Conservation (phyloP, 2,329 filamentous ascomycete species). For the Neonectria punicea region DNA sequence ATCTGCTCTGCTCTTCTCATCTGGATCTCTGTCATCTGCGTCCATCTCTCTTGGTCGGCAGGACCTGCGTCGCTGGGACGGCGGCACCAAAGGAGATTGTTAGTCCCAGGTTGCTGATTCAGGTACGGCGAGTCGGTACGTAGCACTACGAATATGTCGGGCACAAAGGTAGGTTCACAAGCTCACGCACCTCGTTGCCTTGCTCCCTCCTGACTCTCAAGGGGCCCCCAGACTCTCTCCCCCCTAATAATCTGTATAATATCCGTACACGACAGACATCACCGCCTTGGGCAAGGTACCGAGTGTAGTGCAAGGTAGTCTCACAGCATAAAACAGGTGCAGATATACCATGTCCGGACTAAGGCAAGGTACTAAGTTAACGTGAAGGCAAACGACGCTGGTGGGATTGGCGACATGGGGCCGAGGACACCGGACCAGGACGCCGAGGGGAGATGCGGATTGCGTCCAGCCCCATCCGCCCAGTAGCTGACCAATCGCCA, state of each 20-base stretch:
- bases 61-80: neutral
- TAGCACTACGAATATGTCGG: no score
- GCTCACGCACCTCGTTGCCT: constrained; percentile 6
- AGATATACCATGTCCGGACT: constrained; percentile 16
- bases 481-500: constrained; percentile 16
- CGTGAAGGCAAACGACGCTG: constrained; percentile 19
- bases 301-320: constrained; percentile 7
- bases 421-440: constrained; percentile 6
- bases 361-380: constrained; percentile 21
- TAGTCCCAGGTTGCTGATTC: constrained; percentile 19
- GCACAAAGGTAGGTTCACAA: constrained; percentile 3
- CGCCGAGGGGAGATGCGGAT: constrained; percentile 9
- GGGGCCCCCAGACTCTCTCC: neutral
- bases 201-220: neutral
- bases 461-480: constrained; percentile 2
- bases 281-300: constrained; percentile 4
- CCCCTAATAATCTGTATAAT: constrained; percentile 14
- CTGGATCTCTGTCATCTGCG: neutral
- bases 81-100: constrained; percentile 2
- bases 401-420: constrained; percentile 25
- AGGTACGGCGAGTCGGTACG: neutral
- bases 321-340: constrained; percentile 14
- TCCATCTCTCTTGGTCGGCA: neutral
- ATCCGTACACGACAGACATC: constrained; percentile 4
- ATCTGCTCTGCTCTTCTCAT: constrained; percentile 2